Evolutionary conservation across 495 filamentous ascomycete species (phyloP).

Genomic region (Aspergillus avenaceus): DNA sequence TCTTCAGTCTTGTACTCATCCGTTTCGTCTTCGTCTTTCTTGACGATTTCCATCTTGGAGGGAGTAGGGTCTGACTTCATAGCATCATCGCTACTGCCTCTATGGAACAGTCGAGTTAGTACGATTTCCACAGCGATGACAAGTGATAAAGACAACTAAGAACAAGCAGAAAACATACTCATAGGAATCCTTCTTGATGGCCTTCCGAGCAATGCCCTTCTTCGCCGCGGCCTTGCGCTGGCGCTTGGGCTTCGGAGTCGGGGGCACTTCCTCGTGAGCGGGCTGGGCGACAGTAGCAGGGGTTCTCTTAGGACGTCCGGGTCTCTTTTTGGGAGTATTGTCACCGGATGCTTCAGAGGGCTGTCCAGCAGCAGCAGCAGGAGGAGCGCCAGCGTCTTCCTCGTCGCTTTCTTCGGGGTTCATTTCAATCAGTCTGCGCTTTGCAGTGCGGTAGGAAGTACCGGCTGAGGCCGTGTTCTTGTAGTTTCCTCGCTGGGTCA

Average conservation of each 20-base stretch:
- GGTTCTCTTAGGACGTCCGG: constrained; percentile 17
- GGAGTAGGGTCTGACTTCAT: neutral
- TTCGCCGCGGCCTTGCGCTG: constrained; percentile 14
- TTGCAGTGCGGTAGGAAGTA: constrained; percentile 20
- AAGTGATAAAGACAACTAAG: neutral
- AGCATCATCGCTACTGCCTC: neutral
- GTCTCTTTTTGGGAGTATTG: constrained; percentile 16
- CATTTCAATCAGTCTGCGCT: constrained; percentile 19
- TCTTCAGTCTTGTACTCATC: neutral
- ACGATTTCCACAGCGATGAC: no score
- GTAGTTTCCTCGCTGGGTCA: constrained; percentile 30
- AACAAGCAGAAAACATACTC: constrained; percentile 8
- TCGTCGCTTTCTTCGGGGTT: neutral
- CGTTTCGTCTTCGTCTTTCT: neutral
- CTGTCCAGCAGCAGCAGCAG: neutral
- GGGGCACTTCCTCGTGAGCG: constrained; percentile 2
- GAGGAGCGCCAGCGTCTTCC: neutral
- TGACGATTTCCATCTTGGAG: neutral
- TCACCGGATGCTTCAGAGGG: constrained; percentile 1
- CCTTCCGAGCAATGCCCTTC: constrained; percentile 5
- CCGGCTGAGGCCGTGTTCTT: constrained; percentile 30
- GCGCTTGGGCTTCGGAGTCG: constrained; percentile 17
- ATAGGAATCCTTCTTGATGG: constrained; percentile 1
- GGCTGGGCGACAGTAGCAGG: neutral
- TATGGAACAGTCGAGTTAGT: no score